These are phyloP conservation scores for Saprolegnia diclina DNA, from an alignment of 352 stramenopile species.

Conservation along the genomic window DNA sequence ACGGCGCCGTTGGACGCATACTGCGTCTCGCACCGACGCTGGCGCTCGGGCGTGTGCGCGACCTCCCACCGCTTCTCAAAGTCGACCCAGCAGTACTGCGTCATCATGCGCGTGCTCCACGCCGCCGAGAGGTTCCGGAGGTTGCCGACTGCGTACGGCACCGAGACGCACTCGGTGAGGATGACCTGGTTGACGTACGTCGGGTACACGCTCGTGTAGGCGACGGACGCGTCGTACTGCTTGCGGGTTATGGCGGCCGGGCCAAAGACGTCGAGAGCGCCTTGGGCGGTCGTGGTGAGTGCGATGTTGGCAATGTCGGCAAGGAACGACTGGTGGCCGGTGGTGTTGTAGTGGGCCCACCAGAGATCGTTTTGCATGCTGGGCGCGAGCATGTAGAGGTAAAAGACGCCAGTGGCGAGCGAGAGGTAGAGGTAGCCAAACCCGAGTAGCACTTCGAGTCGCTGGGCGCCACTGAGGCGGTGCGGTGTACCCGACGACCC, in stretches of 20 bases:
- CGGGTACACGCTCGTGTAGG: not conserved
- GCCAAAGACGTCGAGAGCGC: not conserved
- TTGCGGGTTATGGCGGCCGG: not conserved
- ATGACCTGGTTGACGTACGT: not conserved
- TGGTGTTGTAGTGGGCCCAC: slow-evolving; percentile 16
- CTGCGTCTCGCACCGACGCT: not conserved
- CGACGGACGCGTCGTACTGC: not conserved
- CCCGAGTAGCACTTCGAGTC: not conserved
- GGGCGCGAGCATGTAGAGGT: not conserved
- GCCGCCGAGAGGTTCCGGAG: not conserved
- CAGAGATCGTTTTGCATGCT: slow-evolving; percentile 16
- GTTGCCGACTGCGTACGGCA: not conserved
- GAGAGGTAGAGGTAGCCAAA: not conserved
- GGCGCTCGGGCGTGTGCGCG: not conserved
- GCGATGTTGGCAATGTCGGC: slow-evolving; percentile 2
- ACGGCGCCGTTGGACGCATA: not conserved
- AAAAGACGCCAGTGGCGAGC: not conserved
- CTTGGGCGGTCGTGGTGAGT: not conserved
- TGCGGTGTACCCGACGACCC: not conserved
- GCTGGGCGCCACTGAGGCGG: not conserved
- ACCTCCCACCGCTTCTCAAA: not conserved
- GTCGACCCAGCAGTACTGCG: slow-evolving; percentile 16
- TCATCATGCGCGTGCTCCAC: not conserved
- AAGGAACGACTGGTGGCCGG: slow-evolving; percentile 4
- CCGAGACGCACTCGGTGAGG: not conserved